Percentiles rank a stretch among this genome's conserved stretches.
Evolutionary conservation across 306 rosid species (phyloP).

Genomic region (Malus fusca): DNA sequence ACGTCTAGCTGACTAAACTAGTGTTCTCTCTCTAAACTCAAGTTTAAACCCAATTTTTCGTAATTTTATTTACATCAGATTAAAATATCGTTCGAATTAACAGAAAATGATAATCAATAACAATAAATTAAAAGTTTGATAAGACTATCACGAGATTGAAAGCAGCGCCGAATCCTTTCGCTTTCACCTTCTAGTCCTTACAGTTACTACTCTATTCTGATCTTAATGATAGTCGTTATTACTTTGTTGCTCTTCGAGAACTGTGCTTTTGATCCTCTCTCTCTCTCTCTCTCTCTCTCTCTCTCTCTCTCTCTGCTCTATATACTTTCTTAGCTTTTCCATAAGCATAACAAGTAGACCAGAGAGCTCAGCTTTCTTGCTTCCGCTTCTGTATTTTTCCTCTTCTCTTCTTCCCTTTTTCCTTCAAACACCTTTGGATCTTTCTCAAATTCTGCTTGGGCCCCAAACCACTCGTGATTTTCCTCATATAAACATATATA

Average conservation of each 20-base stretch:
- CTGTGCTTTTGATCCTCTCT: constrained; percentile 37
- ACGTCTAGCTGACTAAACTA: too few relatives aligned
- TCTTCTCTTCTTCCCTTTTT: not conserved
- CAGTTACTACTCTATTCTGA: constrained; percentile 30
- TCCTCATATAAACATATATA: not conserved
- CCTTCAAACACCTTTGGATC: constrained; percentile 25
- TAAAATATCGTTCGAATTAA: too few relatives aligned
- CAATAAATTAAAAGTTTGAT: not conserved
- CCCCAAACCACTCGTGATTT: constrained; percentile 7
- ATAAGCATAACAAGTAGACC: constrained; percentile 26
- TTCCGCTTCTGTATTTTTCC: constrained; percentile 9
- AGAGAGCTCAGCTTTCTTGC: constrained; percentile 24
- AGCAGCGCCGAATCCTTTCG: constrained; percentile 24
- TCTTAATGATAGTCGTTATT: constrained; percentile 36
- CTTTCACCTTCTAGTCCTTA: constrained; percentile 40
- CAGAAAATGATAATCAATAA: not conserved
- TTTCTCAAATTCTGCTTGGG: constrained; percentile 26
- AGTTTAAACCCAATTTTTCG: too few relatives aligned
- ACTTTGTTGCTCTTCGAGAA: constrained; percentile 46
- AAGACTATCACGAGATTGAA: not conserved
- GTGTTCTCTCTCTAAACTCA: too few relatives aligned
- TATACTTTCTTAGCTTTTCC: constrained; percentile 50
- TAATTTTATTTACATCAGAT: too few relatives aligned
- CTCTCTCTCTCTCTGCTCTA: not conserved
- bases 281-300: not conserved